Percentiles rank a stretch among this genome's conserved stretches.
Conservation (phyloP, 2,329 filamentous ascomycete genomes). For the Rutstroemia sp. region DNA sequence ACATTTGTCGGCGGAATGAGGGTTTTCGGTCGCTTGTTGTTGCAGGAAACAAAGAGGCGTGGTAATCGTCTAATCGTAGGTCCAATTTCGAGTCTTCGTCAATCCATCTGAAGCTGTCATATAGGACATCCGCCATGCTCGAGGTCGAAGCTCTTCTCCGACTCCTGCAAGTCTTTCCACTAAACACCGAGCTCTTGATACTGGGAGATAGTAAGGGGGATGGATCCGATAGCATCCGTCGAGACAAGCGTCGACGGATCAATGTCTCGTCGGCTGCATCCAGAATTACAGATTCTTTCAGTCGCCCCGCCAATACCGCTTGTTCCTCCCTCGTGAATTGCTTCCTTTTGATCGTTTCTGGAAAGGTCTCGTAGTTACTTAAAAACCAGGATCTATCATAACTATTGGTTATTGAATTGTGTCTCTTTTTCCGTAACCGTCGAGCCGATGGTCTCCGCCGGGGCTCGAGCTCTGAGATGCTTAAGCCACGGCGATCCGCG, state of each 20-base stretch:
- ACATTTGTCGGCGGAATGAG: slow-evolving; percentile 64
- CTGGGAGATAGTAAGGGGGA: slow-evolving; percentile 2
- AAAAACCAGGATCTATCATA: slow-evolving; percentile 61
- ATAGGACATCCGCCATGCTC: slow-evolving; percentile 34
- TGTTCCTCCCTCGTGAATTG: slow-evolving; percentile 69
- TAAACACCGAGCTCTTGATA: not conserved
- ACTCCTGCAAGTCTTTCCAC: slow-evolving; percentile 1
- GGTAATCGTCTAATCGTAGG: slow-evolving; percentile 61
- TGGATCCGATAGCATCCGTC: slow-evolving; percentile 20
- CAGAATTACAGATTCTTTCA: slow-evolving; percentile 44
- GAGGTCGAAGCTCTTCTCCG: slow-evolving; percentile 13
- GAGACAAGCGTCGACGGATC: slow-evolving; percentile 38
- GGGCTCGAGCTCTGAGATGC: slow-evolving; percentile 20
- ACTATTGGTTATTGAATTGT: slow-evolving; percentile 34
- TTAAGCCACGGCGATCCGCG: slow-evolving; percentile 25
- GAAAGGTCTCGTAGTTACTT: slow-evolving; percentile 39
- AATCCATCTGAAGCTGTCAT: slow-evolving; percentile 65
- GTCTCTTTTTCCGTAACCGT: slow-evolving; percentile 23
- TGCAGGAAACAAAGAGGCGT: slow-evolving; percentile 32
- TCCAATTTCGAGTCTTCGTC: slow-evolving; percentile 68
- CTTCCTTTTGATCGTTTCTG: slow-evolving; percentile 64
- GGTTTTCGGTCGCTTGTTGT: slow-evolving; percentile 42
- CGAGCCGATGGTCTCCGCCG: slow-evolving; percentile 19
- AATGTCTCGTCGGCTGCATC: slow-evolving; percentile 53
- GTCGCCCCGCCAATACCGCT: slow-evolving; percentile 46